These are phyloP conservation scores for Didymosphaeria variabile DNA, from an alignment of 2,329 filamentous ascomycete genomes.

Conservation along the genomic window DNA sequence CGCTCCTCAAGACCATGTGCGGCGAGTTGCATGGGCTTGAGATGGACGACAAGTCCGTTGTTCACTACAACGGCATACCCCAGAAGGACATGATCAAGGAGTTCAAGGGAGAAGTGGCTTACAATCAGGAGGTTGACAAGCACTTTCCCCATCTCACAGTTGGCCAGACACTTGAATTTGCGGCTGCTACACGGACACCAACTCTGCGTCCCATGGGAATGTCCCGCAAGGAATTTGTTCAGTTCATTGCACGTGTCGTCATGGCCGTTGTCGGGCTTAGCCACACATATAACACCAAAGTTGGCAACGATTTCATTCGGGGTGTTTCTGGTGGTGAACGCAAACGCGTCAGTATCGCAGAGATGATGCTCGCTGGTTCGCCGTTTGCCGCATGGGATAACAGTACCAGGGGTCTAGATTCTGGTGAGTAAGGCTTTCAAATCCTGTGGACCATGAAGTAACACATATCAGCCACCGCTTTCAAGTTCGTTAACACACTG, in stretches of 20 bases:
- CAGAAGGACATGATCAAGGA: conserved; percentile 56
- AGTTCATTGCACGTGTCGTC: conserved; percentile 59
- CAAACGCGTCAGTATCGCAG: conserved; percentile 69
- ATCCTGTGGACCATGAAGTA: not conserved
- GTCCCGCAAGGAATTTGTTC: conserved; percentile 55
- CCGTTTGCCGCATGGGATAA: conserved; percentile 58
- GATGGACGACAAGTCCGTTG: conserved; percentile 58
- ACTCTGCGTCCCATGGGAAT: conserved; percentile 47
- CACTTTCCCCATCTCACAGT: conserved; percentile 68
- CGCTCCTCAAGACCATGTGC: conserved; percentile 68
- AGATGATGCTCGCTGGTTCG: conserved; percentile 55
- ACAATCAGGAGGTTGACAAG: conserved; percentile 58
- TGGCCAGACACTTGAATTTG: conserved; percentile 65
- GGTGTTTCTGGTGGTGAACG: conserved; percentile 70
- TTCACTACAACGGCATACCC: conserved; percentile 69
- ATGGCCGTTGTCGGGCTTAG: conserved; percentile 64
- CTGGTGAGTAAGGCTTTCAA: conserved; percentile 39
- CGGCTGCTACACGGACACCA: conserved; percentile 62
- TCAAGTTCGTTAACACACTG: conserved; percentile 66
- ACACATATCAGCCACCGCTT: conserved; percentile 56
- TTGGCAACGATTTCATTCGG: conserved; percentile 67
- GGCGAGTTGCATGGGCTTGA: conserved; percentile 68
- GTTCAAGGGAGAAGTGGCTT: conserved; percentile 57
- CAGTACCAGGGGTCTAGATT: conserved; percentile 51
- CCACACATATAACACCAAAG: conserved; percentile 65